Conservation (phyloP, 2,329 filamentous ascomycete genomes). For the Phyllosticta citriasiana region DNA sequence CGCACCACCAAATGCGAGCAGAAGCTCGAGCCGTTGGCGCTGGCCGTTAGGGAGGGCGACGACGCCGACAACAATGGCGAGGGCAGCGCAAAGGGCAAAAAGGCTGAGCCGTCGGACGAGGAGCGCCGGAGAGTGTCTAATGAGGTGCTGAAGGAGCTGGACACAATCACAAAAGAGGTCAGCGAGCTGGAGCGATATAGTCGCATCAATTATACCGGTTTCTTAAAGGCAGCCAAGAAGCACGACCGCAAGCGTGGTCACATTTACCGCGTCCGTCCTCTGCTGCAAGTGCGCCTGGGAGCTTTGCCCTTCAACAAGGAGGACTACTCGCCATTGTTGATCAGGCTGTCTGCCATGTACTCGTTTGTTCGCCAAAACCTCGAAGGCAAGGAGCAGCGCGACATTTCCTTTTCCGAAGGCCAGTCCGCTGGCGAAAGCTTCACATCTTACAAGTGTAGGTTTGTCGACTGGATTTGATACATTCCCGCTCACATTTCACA, state of each 20-base stretch:
- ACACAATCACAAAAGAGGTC: slow-evolving; percentile 79
- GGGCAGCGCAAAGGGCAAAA: slow-evolving; percentile 18
- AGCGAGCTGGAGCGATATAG: slow-evolving; percentile 92
- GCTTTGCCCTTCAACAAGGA: slow-evolving; percentile 91
- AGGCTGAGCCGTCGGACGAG: slow-evolving; percentile 24
- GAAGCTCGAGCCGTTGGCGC: slow-evolving; percentile 50
- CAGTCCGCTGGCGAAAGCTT: slow-evolving; percentile 52
- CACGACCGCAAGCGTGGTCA: slow-evolving; percentile 88
- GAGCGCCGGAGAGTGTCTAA: slow-evolving; percentile 48
- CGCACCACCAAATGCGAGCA: slow-evolving; percentile 61
- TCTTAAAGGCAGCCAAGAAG: slow-evolving; percentile 98
- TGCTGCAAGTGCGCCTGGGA: slow-evolving; percentile 84
- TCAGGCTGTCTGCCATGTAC: slow-evolving; percentile 87
- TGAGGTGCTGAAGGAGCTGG: slow-evolving; percentile 69
- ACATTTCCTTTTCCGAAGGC: slow-evolving; percentile 36
- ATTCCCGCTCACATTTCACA: slow-evolving; percentile 29
- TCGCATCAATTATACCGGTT: slow-evolving; percentile 93
- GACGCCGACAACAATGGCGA: slow-evolving; percentile 2
- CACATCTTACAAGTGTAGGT: slow-evolving; percentile 74
- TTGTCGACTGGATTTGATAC: neutral
- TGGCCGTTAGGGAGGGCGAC: slow-evolving; percentile 10
- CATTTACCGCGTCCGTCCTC: slow-evolving; percentile 77
- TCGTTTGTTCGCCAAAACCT: slow-evolving; percentile 82
- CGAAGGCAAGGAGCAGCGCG: slow-evolving; percentile 44
- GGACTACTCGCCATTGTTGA: slow-evolving; percentile 81